Evolutionary conservation across 2,329 filamentous ascomycete species (phyloP), one percentile per base, ranked within the genome.

Genomic region (Fusarium buxicola): DNA sequence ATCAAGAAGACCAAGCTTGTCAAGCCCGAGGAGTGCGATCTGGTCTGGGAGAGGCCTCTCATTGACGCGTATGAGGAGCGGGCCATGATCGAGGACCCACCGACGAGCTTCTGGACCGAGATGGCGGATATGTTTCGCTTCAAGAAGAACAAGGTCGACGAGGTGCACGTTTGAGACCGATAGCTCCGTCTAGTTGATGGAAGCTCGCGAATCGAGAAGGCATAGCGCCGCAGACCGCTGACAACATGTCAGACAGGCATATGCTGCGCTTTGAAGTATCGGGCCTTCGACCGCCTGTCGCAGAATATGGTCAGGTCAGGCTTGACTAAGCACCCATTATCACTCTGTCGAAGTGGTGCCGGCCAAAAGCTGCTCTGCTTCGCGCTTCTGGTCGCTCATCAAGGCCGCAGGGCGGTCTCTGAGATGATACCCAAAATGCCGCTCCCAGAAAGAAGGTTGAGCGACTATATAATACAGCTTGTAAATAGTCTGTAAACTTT

Each of bases 1-100:
- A 18, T 85, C 68, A 83, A 84, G 74, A 77, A 76, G 31, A 88
- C 86, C 2, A 81, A 80, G 60, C 72, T 83, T 31, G 75, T 86
- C 8, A 74, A 74, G 7, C 71, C 84, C 0, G 66, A 76, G 8
- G 80, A 88, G 60, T 81, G 80, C 1, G 84, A 87, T 65, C 75
- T 87, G 8, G 75, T 85, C 36, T 82, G 84, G 84, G 80, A 86
- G 60, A 73, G 79, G 27, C 83, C 82, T 18, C 63, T 78, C 15
- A 81, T 86, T 52, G 83, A 86, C 62, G 78, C 77, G 0, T 84
- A 85, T 44, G 82, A 84, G 65, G 76, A 72, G 7, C 76, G 75
- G 8, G 67, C 75, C 8, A 65, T 67, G 63, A 52, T 66, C 2
- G 3, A 32, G 5, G 75, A 78, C 13, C 74, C 75, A 3, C 81